These are phyloP conservation scores for Plantago major DNA, from an alignment of 257 asterid species.

Conservation along the genomic window DNA sequence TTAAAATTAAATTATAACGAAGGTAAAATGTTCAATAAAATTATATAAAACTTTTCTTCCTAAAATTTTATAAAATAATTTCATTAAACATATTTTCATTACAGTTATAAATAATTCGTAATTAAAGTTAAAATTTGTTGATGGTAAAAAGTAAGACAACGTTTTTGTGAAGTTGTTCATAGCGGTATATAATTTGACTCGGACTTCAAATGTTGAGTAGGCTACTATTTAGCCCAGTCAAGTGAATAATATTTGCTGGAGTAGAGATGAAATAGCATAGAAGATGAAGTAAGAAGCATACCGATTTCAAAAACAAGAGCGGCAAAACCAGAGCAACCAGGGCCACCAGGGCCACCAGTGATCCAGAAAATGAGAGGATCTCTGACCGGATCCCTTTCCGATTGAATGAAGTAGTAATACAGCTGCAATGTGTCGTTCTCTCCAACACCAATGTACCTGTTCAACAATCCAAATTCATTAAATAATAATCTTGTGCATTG, in stretches of 20 bases:
- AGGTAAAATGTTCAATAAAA: too few species aligned
- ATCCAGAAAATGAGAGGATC: conserved; percentile 36
- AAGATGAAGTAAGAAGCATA: neutral
- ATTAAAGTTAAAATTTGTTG: too few species aligned
- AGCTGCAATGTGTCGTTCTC: conserved; percentile 25
- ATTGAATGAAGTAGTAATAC: conserved; percentile 30
- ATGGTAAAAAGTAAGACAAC: too few species aligned
- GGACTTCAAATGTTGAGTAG: neutral
- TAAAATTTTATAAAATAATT: too few species aligned
- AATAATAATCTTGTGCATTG: too few species aligned
- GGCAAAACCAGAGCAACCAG: conserved; percentile 31
- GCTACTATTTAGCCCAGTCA: neutral
- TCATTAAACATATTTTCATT: too few species aligned
- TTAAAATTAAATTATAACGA: too few species aligned
- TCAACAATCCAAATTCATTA: neutral
- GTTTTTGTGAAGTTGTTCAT: too few species aligned
- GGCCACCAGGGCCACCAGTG: conserved; percentile 40
- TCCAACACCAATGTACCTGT: conserved; percentile 27
- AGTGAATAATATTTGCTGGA: too few species aligned
- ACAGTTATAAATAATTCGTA: too few species aligned
- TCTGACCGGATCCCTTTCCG: conserved; percentile 22
- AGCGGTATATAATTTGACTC: neutral
- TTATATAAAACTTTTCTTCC: too few species aligned
- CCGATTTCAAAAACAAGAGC: conserved; percentile 27
- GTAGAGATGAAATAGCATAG: too few species aligned